Base-by-base conservation (phyloP, 441 rosid species). In the Pelargonium fulgidum region DNA sequence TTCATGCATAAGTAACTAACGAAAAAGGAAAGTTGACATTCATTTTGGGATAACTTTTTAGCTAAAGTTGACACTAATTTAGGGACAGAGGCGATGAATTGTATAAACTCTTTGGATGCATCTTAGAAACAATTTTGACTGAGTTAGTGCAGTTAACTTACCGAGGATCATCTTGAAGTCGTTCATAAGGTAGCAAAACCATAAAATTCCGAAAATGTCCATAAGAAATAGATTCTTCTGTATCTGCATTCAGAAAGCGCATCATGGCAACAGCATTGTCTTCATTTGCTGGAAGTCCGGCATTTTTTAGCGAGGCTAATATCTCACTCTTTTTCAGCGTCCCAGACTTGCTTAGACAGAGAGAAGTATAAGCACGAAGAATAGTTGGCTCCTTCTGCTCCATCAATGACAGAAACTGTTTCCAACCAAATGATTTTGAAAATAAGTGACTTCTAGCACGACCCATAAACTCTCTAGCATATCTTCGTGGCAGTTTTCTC, bases 151-250 rank as follows among this genome's bases (percentile, higher is more conserved):
- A 73, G 36, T 47, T 47, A 75, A 22, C 83, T 78, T 79, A 93
- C 99, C 93, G 84, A 75, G 97, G 96, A 85, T 91, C 97, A 80
- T 94, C 99, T 79, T 82, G 97, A 63, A 94, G 82, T 42, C 91
- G 84, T 71, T 94, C 96, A 74, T 95, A 86, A 72, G 99, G 99
- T 59, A 94, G 81, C 78, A 94, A 81, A 77, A 94, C 88, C 99
- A 94, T 94, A 78, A 94, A 94, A 73, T 87, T 91, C 42, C 96
- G 93, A 73, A 94, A 94, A 78, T 91, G 97, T n/a, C 97, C 99
- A 80, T 94, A 94, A 13, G 97, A 87, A 67, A 94, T 89, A 75
- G 99, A 94, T 85, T 83, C 97, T 76, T 87, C 97, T 0, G 87
- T 84, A 79, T 89, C 99, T 11, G 84, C 90, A 80, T 87, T 91